Evolutionary conservation across 257 asterid species (phyloP).

Genomic region (Ilex aquifolium): DNA sequence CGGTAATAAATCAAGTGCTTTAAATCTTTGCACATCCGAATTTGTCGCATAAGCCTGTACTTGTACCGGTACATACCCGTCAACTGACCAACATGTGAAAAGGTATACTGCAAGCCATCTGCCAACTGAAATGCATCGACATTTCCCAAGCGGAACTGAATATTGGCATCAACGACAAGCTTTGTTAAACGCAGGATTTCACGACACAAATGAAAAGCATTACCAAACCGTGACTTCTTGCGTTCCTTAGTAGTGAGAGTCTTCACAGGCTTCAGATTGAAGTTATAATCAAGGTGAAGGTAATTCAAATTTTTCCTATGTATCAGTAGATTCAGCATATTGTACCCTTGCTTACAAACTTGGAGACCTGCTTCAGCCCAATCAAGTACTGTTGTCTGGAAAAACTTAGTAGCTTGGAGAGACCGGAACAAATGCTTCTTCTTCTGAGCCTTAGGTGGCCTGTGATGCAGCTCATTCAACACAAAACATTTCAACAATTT

Average conservation of each 20-base stretch:
- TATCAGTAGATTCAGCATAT: slow-evolving; percentile 89
- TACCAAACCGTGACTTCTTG: slow-evolving; percentile 92
- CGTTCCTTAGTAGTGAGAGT: slow-evolving; percentile 98
- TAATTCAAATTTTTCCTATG: slow-evolving; percentile 93
- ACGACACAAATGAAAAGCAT: slow-evolving; percentile 99
- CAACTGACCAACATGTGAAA: slow-evolving; percentile 97
- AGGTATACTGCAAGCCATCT: slow-evolving; percentile 93
- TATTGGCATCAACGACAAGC: slow-evolving; percentile 97
- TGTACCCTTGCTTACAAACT: slow-evolving; percentile 99
- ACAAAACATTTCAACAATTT: slow-evolving; percentile 92
- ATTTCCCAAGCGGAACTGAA: slow-evolving; percentile 96
- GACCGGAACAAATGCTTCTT: slow-evolving; percentile 92
- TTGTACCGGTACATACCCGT: slow-evolving; percentile 99
- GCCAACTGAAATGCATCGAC: slow-evolving; percentile 99
- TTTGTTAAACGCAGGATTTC: slow-evolving; percentile 93
- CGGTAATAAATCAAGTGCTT: slow-evolving; percentile 96
- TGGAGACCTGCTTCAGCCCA: slow-evolving; percentile 99
- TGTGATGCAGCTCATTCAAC: slow-evolving; percentile 94
- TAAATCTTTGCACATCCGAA: slow-evolving; percentile 97
- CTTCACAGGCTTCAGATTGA: slow-evolving; percentile 96
- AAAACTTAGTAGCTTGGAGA: slow-evolving; percentile 92
- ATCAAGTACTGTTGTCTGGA: slow-evolving; percentile 96
- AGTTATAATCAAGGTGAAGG: slow-evolving; percentile 92
- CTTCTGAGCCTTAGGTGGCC: slow-evolving; percentile 99
- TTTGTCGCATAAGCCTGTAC: slow-evolving; percentile 98